phyloP scores from a whole-genome alignment of 805 yeast genomes.

The Zygosaccharomyces kombuchaensis region DNA sequence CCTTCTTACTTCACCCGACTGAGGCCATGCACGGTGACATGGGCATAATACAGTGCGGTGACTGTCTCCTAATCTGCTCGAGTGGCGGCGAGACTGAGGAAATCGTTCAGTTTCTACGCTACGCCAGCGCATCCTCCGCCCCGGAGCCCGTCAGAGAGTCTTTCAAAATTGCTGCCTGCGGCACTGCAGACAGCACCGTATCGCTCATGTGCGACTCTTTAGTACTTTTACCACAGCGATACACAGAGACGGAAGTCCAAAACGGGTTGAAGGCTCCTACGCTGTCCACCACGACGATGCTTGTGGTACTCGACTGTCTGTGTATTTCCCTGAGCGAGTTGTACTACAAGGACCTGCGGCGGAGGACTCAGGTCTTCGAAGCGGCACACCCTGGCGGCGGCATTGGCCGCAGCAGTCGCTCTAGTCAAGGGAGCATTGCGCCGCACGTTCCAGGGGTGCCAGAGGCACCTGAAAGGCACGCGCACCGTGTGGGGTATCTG shows the following conservation, averaged over 20 bases:
- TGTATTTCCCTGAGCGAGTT: constrained; percentile 69
- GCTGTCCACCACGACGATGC: constrained; percentile 69
- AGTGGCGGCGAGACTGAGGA: constrained; percentile 86
- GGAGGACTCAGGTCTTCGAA: constrained; percentile 56
- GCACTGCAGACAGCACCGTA: constrained; percentile 14
- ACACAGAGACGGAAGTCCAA: constrained; percentile 52
- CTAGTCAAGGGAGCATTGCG: not conserved
- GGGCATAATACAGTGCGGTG: constrained; percentile 57
- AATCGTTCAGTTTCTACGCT: constrained; percentile 39
- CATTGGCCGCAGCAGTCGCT: constrained; percentile 47
- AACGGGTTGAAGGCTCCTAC: constrained; percentile 90
- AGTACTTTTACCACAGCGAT: constrained; percentile 34
- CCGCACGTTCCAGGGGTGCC: too few relatives aligned
- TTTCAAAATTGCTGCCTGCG: constrained; percentile 16
- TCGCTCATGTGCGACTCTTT: constrained; percentile 36
- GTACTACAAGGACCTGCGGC: constrained; percentile 49
- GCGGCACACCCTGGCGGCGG: constrained; percentile 89
- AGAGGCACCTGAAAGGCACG: not conserved
- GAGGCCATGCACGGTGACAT: constrained; percentile 91
- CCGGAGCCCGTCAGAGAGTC: constrained; percentile 1
- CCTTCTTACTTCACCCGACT: constrained; percentile 69
- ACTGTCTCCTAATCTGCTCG: constrained; percentile 58
- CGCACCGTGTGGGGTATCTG: not conserved
- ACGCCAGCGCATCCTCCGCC: constrained; percentile 8
- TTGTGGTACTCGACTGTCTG: constrained; percentile 74